Evolutionary conservation across 495 filamentous ascomycete genomes (phyloP).

Genomic region (Podospora pseudopauciseta): DNA sequence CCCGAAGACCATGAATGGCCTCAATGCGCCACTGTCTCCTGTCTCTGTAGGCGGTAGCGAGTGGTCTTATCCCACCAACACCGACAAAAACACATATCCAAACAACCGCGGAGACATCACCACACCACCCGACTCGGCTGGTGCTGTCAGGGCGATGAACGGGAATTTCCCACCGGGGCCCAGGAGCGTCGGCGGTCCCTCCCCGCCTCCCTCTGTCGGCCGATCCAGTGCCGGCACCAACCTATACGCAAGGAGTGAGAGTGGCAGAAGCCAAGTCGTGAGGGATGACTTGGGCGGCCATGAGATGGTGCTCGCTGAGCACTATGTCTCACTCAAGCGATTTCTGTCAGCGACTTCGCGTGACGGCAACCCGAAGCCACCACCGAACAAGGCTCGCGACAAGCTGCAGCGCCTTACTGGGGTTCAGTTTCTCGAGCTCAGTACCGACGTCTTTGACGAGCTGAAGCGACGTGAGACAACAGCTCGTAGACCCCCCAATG

Average conservation of each 20-base stretch:
- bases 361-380: slow-evolving; percentile 69
- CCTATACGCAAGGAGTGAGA: slow-evolving; percentile 61
- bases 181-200: slow-evolving; percentile 60
- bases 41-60: slow-evolving; percentile 79
- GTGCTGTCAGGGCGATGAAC: slow-evolving; percentile 58
- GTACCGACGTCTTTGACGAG: slow-evolving; percentile 97
- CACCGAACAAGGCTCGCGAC: slow-evolving; percentile 83
- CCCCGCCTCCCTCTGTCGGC: slow-evolving; percentile 81
- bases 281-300: slow-evolving; percentile 42
- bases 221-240: slow-evolving; percentile 69
- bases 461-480: slow-evolving; percentile 74
- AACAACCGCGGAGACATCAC: slow-evolving; percentile 61
- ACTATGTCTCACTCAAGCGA: slow-evolving; percentile 74
- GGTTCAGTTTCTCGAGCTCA: slow-evolving; percentile 94
- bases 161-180: slow-evolving; percentile 48
- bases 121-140: slow-evolving; percentile 67
- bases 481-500: slow-evolving; percentile 50
- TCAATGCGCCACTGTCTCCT: slow-evolving; percentile 71
- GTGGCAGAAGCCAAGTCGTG: slow-evolving; percentile 48
- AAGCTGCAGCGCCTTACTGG: slow-evolving; percentile 84
- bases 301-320: slow-evolving; percentile 60
- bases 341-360: slow-evolving; percentile 68
- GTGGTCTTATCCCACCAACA: slow-evolving; percentile 69
- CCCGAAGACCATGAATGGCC: slow-evolving; percentile 45
- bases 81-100: slow-evolving; percentile 50